Conservation (phyloP, 352 stramenopile species). For the Globisporangium cederbergense region DNA sequence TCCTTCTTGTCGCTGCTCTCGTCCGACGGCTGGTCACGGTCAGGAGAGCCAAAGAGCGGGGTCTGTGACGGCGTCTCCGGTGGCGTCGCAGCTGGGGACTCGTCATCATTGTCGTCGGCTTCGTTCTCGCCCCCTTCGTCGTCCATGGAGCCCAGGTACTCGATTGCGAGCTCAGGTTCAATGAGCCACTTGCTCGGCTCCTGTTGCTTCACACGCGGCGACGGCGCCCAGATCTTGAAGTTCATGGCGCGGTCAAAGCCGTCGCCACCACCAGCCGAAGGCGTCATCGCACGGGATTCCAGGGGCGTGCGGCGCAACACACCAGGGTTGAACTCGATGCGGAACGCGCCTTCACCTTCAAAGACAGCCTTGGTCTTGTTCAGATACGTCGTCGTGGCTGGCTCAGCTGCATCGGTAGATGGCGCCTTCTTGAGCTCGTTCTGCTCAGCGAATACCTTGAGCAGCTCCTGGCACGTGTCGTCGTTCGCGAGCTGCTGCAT, state of each 20-base stretch:
- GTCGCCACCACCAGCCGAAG: constrained; percentile 28
- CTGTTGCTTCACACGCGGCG: constrained; percentile 61
- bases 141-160: constrained; percentile 80
- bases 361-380: constrained; percentile 78
- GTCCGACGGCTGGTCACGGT: constrained; percentile 34
- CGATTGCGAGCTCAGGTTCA: constrained; percentile 69
- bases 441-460: constrained; percentile 67
- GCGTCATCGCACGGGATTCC: constrained; percentile 44
- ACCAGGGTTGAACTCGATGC: constrained; percentile 81
- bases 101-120: constrained; percentile 61
- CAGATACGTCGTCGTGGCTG: constrained; percentile 44
- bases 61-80: constrained; percentile 66
- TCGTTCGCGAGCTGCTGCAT: constrained; percentile 85
- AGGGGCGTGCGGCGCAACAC: constrained; percentile 74
- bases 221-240: constrained; percentile 80
- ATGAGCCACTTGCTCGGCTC: constrained; percentile 83
- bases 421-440: constrained; percentile 23
- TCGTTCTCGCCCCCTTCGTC: constrained; percentile 54
- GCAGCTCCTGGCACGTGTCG: constrained; percentile 77
- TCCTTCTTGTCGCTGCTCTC: constrained; percentile 47
- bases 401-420: constrained; percentile 33
- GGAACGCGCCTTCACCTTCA: constrained; percentile 79
- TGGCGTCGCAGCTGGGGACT: constrained; percentile 61
- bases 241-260: constrained; percentile 22
- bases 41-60: constrained; percentile 64